Conservation (phyloP, 805 yeast genomes). For the Yarrowia osloensis region DNA sequence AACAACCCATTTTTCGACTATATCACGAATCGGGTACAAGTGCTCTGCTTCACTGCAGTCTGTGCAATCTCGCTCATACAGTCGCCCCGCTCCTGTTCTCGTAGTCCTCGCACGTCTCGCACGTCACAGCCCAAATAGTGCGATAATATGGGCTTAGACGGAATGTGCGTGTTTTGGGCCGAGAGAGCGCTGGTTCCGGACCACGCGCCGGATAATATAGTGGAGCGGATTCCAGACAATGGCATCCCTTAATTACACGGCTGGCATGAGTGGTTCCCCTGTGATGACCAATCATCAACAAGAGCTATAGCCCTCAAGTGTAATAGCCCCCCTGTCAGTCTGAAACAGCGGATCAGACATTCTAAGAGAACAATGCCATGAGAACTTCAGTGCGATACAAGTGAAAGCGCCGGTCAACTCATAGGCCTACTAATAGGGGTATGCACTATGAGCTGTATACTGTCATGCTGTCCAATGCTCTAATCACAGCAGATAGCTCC, state of each 20-base stretch:
- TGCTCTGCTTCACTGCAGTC: too few relatives aligned
- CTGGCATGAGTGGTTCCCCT: not conserved
- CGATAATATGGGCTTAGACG: not conserved
- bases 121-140: not conserved
- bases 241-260: not conserved
- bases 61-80: too few relatives aligned
- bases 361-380: too few relatives aligned
- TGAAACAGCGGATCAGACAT: not conserved
- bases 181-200: not conserved
- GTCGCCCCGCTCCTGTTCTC: too few relatives aligned
- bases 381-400: too few relatives aligned
- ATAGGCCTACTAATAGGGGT: too few relatives aligned
- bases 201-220: not conserved
- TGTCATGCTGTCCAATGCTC: too few relatives aligned
- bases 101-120: too few relatives aligned
- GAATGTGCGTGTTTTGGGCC: not conserved
- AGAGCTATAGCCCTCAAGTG: not conserved
- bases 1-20: too few relatives aligned
- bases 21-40: too few relatives aligned
- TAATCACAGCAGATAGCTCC: not conserved
- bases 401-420: too few relatives aligned
- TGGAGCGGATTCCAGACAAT: not conserved
- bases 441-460: not conserved
- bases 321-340: conserved; percentile 4
- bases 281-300: not conserved